Percentiles rank a stretch among this genome's conserved stretches.
phyloP scores from a whole-genome alignment of 202 grass and related monocot genomes.

The Schoenoplectus tabernaemontani region DNA sequence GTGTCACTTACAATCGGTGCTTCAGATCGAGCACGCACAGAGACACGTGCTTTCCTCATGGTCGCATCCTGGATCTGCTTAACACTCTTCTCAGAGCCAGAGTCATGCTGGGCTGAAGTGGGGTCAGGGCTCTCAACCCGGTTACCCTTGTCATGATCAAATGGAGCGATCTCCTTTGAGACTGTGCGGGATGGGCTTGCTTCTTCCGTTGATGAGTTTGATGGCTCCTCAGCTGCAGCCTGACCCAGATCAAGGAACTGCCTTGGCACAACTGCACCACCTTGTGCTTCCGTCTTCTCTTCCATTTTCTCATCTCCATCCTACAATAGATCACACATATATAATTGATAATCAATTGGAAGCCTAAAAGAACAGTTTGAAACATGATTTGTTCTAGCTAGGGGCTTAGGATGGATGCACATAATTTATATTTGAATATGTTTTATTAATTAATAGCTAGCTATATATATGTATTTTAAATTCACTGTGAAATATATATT shows the following conservation, averaged over 20 bases:
- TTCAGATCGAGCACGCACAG: constrained; percentile 82
- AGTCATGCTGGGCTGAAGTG: constrained; percentile 21
- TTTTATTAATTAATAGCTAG: too few relatives aligned
- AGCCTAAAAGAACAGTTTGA: too few relatives aligned
- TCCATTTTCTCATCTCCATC: constrained; percentile 2
- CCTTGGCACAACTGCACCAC: constrained; percentile 30
- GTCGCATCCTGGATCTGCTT: constrained; percentile 47
- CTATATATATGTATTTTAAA: too few relatives aligned
- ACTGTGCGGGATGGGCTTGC: constrained; percentile 44
- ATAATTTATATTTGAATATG: too few relatives aligned
- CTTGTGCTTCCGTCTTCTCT: not conserved
- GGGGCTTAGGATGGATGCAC: too few relatives aligned
- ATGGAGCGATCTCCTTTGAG: constrained; percentile 15
- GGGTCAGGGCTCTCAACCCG: constrained; percentile 18
- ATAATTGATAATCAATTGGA: too few relatives aligned
- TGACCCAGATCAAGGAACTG: constrained; percentile 45
- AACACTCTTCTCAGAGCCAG: constrained; percentile 2
- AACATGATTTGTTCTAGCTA: too few relatives aligned
- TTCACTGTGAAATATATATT: not conserved
- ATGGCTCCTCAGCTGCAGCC: constrained; percentile 32
- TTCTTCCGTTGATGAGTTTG: constrained; percentile 73
- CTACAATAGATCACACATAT: not conserved
- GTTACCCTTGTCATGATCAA: constrained; percentile 11
- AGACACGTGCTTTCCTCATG: constrained; percentile 91
- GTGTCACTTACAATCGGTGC: constrained; percentile 56